Conservation (phyloP, 371 early-diverging fungal genomes). For the Mucor mucedo region DNA sequence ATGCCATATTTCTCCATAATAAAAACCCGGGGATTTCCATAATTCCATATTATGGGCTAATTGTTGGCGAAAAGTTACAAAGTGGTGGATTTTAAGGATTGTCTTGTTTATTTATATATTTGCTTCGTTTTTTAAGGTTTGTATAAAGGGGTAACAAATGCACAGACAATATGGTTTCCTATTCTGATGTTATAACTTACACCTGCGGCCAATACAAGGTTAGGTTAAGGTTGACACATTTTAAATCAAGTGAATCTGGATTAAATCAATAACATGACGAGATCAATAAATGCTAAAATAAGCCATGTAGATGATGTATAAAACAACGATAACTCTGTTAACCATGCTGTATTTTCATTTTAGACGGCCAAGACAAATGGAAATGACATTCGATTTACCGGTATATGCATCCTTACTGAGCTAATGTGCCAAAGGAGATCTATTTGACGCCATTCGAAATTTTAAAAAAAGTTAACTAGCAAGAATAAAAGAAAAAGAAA, state of each 20-base stretch:
- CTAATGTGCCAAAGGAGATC: slow-evolving; percentile 75
- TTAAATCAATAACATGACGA: slow-evolving; percentile 71
- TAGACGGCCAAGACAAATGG: slow-evolving; percentile 75
- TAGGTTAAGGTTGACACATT: slow-evolving; percentile 59
- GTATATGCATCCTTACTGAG: slow-evolving; percentile 80
- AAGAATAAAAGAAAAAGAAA: neutral
- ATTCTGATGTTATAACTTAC: too few species aligned
- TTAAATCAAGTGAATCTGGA: slow-evolving; percentile 70
- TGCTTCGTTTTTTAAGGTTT: slow-evolving; percentile 2
- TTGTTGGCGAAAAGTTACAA: slow-evolving; percentile 68
- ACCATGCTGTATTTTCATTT: neutral
- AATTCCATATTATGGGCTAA: slow-evolving; percentile 64
- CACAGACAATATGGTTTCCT: neutral
- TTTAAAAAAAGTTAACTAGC: slow-evolving; percentile 47
- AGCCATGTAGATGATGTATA: too few species aligned
- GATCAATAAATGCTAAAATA: slow-evolving; percentile 78
- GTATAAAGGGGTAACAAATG: slow-evolving; percentile 59
- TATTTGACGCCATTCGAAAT: slow-evolving; percentile 76
- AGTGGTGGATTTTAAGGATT: slow-evolving; percentile 86
- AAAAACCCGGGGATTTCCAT: slow-evolving; percentile 50
- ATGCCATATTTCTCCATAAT: slow-evolving; percentile 53
- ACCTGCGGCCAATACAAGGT: too few species aligned
- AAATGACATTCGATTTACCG: slow-evolving; percentile 78
- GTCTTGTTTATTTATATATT: slow-evolving; percentile 43
- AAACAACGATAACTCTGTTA: too few species aligned